A percentile compares a stretch with the other conserved stretches of the same genome.
Conservation (phyloP, 192 early-diverging fungal species). For the Coemansia sp. region DNA sequence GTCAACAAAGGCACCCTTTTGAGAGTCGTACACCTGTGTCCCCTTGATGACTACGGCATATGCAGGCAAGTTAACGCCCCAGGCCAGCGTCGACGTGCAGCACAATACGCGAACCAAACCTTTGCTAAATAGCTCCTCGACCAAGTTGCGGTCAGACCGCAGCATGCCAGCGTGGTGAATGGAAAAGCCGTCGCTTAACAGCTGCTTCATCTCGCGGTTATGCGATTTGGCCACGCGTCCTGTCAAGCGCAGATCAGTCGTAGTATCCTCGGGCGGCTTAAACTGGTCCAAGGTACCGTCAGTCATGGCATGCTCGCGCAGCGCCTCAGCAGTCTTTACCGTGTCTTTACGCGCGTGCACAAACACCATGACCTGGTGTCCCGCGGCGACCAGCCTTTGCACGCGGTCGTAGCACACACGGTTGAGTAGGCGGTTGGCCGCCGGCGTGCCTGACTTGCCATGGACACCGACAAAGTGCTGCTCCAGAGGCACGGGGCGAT, state of each 20-base stretch:
- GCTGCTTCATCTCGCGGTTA: constrained; percentile 87
- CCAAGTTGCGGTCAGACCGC: constrained; percentile 81
- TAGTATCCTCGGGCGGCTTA: constrained; percentile 28
- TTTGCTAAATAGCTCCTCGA: constrained; percentile 88
- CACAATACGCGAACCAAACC: constrained; percentile 83
- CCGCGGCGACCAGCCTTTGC: constrained; percentile 70
- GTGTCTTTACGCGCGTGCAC: constrained; percentile 99
- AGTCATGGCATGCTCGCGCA: constrained; percentile 73
- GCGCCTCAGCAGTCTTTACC: constrained; percentile 86
- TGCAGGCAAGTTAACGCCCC: constrained; percentile 99
- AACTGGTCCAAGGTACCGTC: constrained; percentile 59
- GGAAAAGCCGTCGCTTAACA: constrained; percentile 82
- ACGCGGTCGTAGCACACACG: constrained; percentile 86
- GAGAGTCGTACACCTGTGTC: constrained; percentile 92
- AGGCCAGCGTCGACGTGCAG: constrained; percentile 98
- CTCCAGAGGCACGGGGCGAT: constrained; percentile 93
- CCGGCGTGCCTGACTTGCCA: constrained; percentile 75
- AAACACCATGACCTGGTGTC: constrained; percentile 99
- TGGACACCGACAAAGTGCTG: constrained; percentile 96
- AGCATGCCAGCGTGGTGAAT: constrained; percentile 99
- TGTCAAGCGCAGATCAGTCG: constrained; percentile 55
- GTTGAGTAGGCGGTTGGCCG: constrained; percentile 73
- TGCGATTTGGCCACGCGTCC: constrained; percentile 72
- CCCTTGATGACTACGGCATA: constrained; percentile 99
- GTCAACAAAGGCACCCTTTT: constrained; percentile 93